phyloP scores from a whole-genome alignment of 495 filamentous ascomycete genomes.

The Extremus antarcticus region DNA sequence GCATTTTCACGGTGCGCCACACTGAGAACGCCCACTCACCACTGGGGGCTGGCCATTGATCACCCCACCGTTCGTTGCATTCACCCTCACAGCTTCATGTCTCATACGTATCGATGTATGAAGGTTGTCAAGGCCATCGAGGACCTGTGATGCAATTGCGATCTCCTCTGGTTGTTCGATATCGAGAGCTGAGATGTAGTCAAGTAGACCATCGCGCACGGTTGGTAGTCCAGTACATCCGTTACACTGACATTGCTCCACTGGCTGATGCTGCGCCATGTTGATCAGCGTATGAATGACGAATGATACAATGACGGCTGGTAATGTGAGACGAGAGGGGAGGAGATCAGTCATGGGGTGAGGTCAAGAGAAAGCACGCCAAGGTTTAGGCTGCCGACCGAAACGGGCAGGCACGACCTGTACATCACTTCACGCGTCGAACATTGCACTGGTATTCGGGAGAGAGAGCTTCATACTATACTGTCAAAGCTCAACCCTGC shows the following conservation, averaged over 20 bases:
- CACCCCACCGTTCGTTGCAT: neutral
- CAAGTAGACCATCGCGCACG: neutral
- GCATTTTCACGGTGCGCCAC: too few relatives aligned
- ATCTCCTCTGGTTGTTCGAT: neutral
- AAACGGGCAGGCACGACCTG: neutral
- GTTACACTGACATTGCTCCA: neutral
- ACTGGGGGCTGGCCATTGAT: neutral
- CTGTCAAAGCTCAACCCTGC: constrained; percentile 8
- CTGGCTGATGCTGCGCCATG: neutral
- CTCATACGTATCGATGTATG: neutral
- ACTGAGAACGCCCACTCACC: neutral
- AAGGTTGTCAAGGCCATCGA: neutral
- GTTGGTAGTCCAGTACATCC: neutral
- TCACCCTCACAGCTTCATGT: neutral
- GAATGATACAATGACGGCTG: neutral
- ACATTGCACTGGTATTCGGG: neutral
- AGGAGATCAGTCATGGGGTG: neutral
- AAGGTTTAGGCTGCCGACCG: neutral
- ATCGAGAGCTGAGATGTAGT: neutral
- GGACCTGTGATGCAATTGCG: neutral
- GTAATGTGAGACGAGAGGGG: neutral
- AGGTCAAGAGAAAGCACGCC: neutral
- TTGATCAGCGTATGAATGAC: neutral
- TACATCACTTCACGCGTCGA: neutral
- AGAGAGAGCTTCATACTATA: neutral